Percentiles rank a stretch among this genome's conserved stretches.
These are phyloP conservation scores for Dactylellina cionopaga DNA, from an alignment of 2,329 filamentous ascomycete species.

Conservation along the genomic window DNA sequence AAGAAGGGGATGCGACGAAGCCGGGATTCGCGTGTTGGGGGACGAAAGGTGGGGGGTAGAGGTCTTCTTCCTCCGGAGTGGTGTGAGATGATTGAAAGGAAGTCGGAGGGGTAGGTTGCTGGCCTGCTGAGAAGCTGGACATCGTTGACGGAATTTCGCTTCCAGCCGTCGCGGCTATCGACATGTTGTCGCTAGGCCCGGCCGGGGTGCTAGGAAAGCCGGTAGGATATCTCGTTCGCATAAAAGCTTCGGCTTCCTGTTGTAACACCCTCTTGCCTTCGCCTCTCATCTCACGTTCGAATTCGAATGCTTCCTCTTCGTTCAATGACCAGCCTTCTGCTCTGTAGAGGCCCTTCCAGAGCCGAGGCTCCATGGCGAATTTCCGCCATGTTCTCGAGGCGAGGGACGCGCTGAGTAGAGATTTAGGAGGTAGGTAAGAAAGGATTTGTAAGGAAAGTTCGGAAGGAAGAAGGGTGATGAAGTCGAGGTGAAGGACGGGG, in stretches of 20 bases:
- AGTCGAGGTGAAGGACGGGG: slow-evolving; percentile 90
- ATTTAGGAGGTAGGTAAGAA: slow-evolving; percentile 81
- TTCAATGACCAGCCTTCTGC: slow-evolving; percentile 86
- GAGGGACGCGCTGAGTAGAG: slow-evolving; percentile 79
- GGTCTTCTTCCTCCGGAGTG: slow-evolving; percentile 51
- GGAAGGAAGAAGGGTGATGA: slow-evolving; percentile 82
- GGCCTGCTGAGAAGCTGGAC: slow-evolving; percentile 62
- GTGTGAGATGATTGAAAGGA: slow-evolving; percentile 29
- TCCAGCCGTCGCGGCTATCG: slow-evolving; percentile 27
- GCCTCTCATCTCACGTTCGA: slow-evolving; percentile 70
- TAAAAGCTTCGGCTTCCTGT: slow-evolving; percentile 40
- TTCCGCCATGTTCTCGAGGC: slow-evolving; percentile 84
- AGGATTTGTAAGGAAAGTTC: slow-evolving; percentile 93
- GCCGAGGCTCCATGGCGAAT: slow-evolving; percentile 79
- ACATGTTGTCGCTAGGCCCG: slow-evolving; percentile 27
- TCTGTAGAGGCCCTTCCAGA: slow-evolving; percentile 87
- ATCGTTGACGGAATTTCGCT: slow-evolving; percentile 55
- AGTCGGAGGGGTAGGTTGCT: slow-evolving; percentile 44
- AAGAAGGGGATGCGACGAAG: slow-evolving; percentile 42
- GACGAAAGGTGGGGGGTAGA: slow-evolving; percentile 27
- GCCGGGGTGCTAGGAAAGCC: slow-evolving; percentile 11
- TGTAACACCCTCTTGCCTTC: slow-evolving; percentile 40
- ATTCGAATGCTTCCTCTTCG: slow-evolving; percentile 71
- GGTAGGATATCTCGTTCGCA: slow-evolving; percentile 28
- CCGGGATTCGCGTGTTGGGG: slow-evolving; percentile 29